A percentile compares a stretch with the other conserved stretches of the same genome.
phyloP scores from a whole-genome alignment of 2,329 filamentous ascomycete genomes.

The Grosmannia penicillata region DNA sequence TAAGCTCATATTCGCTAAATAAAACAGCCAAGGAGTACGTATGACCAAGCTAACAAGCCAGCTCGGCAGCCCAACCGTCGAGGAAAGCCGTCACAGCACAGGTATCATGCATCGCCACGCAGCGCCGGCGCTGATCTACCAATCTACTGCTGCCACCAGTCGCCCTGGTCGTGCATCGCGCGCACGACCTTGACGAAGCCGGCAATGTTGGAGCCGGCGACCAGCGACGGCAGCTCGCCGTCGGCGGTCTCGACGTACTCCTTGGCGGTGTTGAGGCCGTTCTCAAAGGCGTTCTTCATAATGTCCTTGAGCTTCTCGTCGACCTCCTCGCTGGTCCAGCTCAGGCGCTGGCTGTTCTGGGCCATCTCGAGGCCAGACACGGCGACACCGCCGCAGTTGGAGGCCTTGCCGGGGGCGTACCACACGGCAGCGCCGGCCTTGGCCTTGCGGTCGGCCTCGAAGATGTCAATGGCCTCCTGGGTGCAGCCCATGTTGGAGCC shows the following conservation, averaged over 20 bases:
- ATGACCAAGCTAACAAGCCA: too few relatives aligned
- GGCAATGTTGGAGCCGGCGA: constrained; percentile 92
- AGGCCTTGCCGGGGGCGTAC: constrained; percentile 95
- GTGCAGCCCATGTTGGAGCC: constrained; percentile 99
- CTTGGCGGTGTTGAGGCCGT: constrained; percentile 77
- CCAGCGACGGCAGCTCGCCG: constrained; percentile 75
- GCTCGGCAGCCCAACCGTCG: too few relatives aligned
- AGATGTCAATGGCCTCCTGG: constrained; percentile 83
- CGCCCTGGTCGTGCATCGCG: constrained; percentile 92
- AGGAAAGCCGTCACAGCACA: too few relatives aligned
- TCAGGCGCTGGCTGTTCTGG: constrained; percentile 81
- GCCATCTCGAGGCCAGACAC: constrained; percentile 98
- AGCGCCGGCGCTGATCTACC: too few relatives aligned
- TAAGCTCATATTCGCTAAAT: too few relatives aligned
- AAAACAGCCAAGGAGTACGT: too few relatives aligned
- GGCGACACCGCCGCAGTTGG: constrained; percentile 94
- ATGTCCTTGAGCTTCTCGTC: constrained; percentile 81
- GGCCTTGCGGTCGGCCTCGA: constrained; percentile 63
- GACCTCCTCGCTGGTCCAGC: constrained; percentile 81
- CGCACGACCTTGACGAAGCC: constrained; percentile 92
- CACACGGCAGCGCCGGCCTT: constrained; percentile 60
- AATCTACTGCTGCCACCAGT: constrained; percentile 52
- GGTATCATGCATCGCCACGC: too few relatives aligned
- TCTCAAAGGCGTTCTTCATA: constrained; percentile 89
- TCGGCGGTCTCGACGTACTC: constrained; percentile 68